A percentile compares a stretch with the other conserved stretches of the same genome.
These are phyloP conservation scores for Dryas octopetala DNA, from an alignment of 306 rosid genomes.

Conservation along the genomic window DNA sequence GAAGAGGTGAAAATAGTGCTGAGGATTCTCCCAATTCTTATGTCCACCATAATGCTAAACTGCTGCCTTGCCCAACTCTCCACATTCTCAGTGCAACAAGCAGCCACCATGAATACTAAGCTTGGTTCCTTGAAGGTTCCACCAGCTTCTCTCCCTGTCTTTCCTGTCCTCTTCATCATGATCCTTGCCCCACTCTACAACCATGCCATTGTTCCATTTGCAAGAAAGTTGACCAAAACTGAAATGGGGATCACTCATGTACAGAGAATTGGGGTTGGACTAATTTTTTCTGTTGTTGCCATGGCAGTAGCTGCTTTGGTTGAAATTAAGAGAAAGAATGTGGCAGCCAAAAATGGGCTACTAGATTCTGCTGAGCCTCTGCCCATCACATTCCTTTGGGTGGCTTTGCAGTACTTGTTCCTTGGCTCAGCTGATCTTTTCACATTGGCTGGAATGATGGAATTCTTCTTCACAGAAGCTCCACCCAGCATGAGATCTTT, in stretches of 20 bases:
- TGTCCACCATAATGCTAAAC: slow-evolving; percentile 71
- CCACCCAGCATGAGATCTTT: slow-evolving; percentile 70
- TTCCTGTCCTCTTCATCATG: slow-evolving; percentile 75
- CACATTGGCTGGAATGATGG: slow-evolving; percentile 81
- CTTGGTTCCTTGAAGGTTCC: slow-evolving; percentile 68
- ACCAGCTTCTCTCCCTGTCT: slow-evolving; percentile 78
- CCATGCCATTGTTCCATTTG: slow-evolving; percentile 53
- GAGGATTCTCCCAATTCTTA: slow-evolving; percentile 64
- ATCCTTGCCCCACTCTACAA: slow-evolving; percentile 63
- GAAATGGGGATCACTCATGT: slow-evolving; percentile 69
- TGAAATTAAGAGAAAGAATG: slow-evolving; percentile 64
- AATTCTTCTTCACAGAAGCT: slow-evolving; percentile 85
- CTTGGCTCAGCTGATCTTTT: slow-evolving; percentile 80
- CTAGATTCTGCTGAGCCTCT: slow-evolving; percentile 46
- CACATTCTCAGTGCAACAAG: slow-evolving; percentile 81
- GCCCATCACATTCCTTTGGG: slow-evolving; percentile 71
- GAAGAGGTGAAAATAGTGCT: slow-evolving; percentile 63
- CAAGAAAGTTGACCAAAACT: slow-evolving; percentile 49
- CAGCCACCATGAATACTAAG: slow-evolving; percentile 72
- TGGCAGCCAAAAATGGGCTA: slow-evolving; percentile 33
- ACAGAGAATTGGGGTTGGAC: slow-evolving; percentile 69
- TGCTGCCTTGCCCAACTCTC: slow-evolving; percentile 85
- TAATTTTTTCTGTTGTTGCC: slow-evolving; percentile 58
- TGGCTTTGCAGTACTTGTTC: slow-evolving; percentile 66
- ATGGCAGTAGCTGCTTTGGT: slow-evolving; percentile 86